Conservation (phyloP, 306 rosid species). For the Quercus aquifolioides region DNA sequence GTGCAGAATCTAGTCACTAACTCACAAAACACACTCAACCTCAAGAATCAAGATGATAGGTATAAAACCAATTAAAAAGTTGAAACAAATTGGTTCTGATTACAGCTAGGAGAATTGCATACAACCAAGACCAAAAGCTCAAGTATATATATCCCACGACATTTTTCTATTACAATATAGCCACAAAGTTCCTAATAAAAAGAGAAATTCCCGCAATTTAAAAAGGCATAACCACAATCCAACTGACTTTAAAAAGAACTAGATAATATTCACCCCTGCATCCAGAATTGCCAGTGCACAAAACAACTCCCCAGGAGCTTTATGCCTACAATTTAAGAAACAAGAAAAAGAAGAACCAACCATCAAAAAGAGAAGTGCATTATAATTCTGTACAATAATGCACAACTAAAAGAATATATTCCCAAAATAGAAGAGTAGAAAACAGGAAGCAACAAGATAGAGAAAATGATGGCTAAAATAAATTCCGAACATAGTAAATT, state of each 20-base stretch:
- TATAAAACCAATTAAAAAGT: constrained; percentile 10
- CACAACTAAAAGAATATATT: background rate
- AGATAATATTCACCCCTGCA: constrained; percentile 97
- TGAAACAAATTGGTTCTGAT: constrained; percentile 41
- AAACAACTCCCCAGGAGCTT: constrained; percentile 36
- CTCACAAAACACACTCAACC: background rate
- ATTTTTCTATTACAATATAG: constrained; percentile 54
- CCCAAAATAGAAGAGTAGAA: background rate
- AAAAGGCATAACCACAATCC: constrained; percentile 39
- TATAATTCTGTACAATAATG: background rate
- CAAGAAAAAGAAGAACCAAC: background rate
- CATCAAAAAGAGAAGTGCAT: background rate
- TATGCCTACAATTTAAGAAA: constrained; percentile 51
- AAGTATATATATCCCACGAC: constrained; percentile 46
- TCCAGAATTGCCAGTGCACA: constrained; percentile 69
- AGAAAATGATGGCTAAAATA: background rate
- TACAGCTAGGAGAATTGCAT: constrained; percentile 45
- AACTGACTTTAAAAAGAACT: constrained; percentile 50
- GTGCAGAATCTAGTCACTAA: background rate
- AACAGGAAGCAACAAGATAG: background rate
- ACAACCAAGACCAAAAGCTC: constrained; percentile 50
- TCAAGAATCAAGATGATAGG: background rate
- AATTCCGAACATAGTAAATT: background rate
- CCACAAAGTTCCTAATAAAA: constrained; percentile 47
- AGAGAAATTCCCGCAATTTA: constrained; percentile 2